A percentile compares a stretch with the other conserved stretches of the same genome.
Conservation (phyloP, 208 protist species). For the Spongospora subterranea region DNA sequence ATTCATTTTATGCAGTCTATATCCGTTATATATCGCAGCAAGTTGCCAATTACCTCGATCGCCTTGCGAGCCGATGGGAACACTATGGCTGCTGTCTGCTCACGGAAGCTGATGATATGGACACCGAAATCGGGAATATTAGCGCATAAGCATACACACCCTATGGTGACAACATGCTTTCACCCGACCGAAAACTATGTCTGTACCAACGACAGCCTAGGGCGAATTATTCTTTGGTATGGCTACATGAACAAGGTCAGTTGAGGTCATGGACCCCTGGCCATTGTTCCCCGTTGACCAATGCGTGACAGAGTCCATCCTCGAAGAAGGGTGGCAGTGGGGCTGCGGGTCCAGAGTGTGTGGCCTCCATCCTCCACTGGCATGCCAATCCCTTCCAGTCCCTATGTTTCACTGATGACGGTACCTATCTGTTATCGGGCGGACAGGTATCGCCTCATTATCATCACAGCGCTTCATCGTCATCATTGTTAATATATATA, state of each 20-base stretch:
- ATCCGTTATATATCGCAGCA: too few relatives aligned
- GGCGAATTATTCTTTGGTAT: conserved; percentile 23
- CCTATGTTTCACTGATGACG: conserved; percentile 45
- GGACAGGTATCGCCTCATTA: not conserved
- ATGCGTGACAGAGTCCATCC: not conserved
- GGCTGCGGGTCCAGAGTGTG: conserved; percentile 2
- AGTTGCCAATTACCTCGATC: not conserved
- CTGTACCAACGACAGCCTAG: not conserved
- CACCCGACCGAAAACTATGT: not conserved
- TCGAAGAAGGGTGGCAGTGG: not conserved
- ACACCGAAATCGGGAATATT: not conserved
- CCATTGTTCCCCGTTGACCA: not conserved
- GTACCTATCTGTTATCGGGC: conserved; percentile 33
- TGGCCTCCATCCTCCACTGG: conserved; percentile 11
- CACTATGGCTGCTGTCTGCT: not conserved
- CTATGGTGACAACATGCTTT: not conserved
- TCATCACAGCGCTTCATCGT: not conserved
- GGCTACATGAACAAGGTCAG: not conserved
- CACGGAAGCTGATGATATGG: not conserved
- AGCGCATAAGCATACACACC: not conserved
- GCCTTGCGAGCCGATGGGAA: not conserved
- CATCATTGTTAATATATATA: not conserved
- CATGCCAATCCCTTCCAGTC: conserved; percentile 9
- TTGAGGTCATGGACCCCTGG: not conserved
- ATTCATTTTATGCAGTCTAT: too few relatives aligned